Evolutionary conservation across 2,329 filamentous ascomycete species (phyloP).

Genomic region (Chaetothyriales sp.): DNA sequence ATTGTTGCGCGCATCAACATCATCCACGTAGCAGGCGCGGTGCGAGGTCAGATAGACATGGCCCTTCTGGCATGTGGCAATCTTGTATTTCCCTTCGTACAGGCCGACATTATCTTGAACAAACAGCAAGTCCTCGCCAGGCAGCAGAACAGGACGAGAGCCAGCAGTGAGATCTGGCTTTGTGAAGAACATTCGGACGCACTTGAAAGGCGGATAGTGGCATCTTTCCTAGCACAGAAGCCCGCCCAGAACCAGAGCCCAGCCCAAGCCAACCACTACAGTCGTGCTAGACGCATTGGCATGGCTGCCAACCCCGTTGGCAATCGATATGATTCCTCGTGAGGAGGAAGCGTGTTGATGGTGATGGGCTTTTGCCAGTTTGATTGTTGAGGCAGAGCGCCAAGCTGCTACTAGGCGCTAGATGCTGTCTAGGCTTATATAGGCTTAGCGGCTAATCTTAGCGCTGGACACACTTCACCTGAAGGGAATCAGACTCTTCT

Average conservation of each 20-base stretch:
- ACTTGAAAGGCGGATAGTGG: background rate
- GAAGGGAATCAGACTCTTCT: background rate
- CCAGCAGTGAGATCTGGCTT: conserved; percentile 91
- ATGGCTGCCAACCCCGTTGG: background rate
- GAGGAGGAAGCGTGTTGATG: background rate
- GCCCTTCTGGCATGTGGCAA: conserved; percentile 84
- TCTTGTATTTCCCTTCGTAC: conserved; percentile 98
- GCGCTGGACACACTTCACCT: background rate
- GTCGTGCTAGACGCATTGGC: background rate
- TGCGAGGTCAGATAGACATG: conserved; percentile 95
- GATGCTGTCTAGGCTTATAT: background rate
- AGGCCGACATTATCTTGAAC: conserved; percentile 95
- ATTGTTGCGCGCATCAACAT: conserved; percentile 67
- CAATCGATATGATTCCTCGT: background rate
- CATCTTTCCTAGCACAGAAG: background rate
- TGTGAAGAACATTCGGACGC: conserved; percentile 71
- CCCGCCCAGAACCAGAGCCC: background rate
- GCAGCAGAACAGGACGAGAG: conserved; percentile 77
- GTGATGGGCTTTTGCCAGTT: no score
- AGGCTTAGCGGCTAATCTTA: background rate
- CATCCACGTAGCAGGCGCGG: conserved; percentile 87
- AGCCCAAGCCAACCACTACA: background rate
- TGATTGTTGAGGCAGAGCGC: background rate
- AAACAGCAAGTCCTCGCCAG: conserved; percentile 88
- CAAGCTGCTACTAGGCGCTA: background rate